Evolutionary conservation across 2,329 filamentous ascomycete genomes (phyloP), one percentile per base, ranked within the genome.

Genomic region (Hirsutella minnesotensis): DNA sequence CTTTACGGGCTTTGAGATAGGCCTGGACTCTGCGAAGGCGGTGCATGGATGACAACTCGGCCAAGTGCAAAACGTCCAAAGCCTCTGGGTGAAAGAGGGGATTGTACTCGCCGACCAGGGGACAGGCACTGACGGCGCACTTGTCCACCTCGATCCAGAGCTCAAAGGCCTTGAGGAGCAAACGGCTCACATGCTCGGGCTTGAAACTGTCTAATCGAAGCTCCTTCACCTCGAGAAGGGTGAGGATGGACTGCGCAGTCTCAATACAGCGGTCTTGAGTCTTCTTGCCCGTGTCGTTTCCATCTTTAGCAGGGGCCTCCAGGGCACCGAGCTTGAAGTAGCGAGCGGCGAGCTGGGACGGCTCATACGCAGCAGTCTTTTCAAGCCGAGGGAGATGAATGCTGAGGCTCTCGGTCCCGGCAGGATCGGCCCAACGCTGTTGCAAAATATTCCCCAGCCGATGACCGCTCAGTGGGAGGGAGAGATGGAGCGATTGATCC

Each of bases 401-500:
- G 9, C 24, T n/a, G n/a, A n/a, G n/a, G n/a, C n/a, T n/a, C n/a
- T n/a, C n/a, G n/a, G n/a, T n/a, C n/a, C n/a, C n/a, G n/a, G n/a
- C n/a, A n/a, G n/a, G n/a, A n/a, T n/a, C n/a, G n/a, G n/a, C n/a
- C n/a, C n/a, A n/a, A n/a, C n/a, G n/a, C n/a, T n/a, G n/a, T n/a
- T n/a, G n/a, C n/a, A 38, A 35, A 1, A 45, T 19, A 2, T 38
- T 29, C 2, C n/a, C 21, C 1, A 70, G 43, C 29, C 65, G 64
- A 0, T 10, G 3, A 0, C 55, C 46, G 39, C 70, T 73, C 31
- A 68, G 68, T 0, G 51, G 55, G 2, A 75, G 57, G 0, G 53
- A 54, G 0, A 77, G 54, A 0, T 27, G 19, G 0, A 65, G 43
- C 16, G 65, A 61, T 0, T 46, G 20, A 0, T 51, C 40, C 0